A percentile compares a stretch with the other conserved stretches of the same genome.
phyloP scores from a whole-genome alignment of 768 basidiomycete genomes.

The Lactarius evosmus region DNA sequence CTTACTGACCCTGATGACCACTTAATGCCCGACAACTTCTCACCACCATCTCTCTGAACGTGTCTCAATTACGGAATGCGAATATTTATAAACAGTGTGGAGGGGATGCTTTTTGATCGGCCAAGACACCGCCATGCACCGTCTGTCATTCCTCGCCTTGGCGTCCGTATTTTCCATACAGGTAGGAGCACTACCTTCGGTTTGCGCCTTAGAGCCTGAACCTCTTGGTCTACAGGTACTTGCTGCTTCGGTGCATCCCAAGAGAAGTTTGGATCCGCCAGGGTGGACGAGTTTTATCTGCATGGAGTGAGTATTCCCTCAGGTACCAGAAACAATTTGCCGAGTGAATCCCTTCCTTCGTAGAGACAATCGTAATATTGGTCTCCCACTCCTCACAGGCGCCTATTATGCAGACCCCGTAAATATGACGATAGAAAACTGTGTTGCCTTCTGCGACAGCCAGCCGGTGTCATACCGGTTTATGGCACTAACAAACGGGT shows the following conservation, averaged over 20 bases:
- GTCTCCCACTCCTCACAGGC: slow-evolving; percentile 43
- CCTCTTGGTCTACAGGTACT: background rate
- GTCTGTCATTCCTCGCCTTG: background rate
- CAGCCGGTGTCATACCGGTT: slow-evolving; percentile 45
- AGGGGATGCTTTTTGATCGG: background rate
- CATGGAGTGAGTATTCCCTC: background rate
- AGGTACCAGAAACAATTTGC: background rate
- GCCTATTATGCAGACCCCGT: slow-evolving; percentile 44
- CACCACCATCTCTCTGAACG: background rate
- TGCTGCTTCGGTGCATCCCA: background rate
- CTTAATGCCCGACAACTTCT: background rate
- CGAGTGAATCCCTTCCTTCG: too few species aligned
- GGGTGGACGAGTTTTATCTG: background rate
- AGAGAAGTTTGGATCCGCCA: background rate
- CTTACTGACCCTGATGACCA: background rate
- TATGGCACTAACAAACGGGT: slow-evolving; percentile 64
- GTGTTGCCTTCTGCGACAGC: slow-evolving; percentile 42
- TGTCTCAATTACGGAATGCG: background rate
- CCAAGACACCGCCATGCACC: background rate
- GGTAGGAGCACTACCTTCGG: background rate
- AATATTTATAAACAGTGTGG: background rate
- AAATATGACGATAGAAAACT: slow-evolving; percentile 58
- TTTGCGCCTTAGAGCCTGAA: background rate
- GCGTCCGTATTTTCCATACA: background rate
- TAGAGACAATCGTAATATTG: background rate